Evolutionary conservation across 768 basidiomycete species (phyloP), one percentile per base, ranked within the genome.

Genomic region (Serpula lacrymans): DNA sequence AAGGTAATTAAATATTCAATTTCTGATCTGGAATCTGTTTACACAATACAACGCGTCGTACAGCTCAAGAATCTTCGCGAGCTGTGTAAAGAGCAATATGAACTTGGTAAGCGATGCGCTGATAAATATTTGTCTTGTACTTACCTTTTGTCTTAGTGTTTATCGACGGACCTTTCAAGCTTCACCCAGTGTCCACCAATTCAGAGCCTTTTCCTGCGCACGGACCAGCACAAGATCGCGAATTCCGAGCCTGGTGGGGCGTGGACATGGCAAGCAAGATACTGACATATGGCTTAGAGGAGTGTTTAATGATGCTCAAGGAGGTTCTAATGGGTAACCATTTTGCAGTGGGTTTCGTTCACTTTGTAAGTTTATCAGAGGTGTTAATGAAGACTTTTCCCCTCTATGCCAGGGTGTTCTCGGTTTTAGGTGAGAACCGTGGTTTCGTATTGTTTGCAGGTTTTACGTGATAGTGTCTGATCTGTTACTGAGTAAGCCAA

Each of bases 121-220:
- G 3, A 13, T n/a, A n/a, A n/a, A 32, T 24, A 7, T 14, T 9
- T 22, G 29, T 13, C 32, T 21, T 23, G 41, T 14, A 39, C 26
- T 22, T 13, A 32, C 21, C 42, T n/a, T n/a, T n/a, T n/a, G n/a
- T n/a, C n/a, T 2, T 47, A 89, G 88, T 89, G 3, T 88, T 88
- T 55, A 52, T 86, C 25, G 83, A 89, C 47, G 88, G 72, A 0
- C 86, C 86, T 1, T 70, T 77, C 34, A 64, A 85, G 28, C 67
- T 91, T 8, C 68, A 75, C 22, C 85, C 85, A 1, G 79, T 67
- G n/a, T n/a, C n/a, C n/a, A n/a, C n/a, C n/a, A n/a, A n/a, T n/a
- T n/a, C n/a, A n/a, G n/a, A n/a, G n/a, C n/a, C n/a, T n/a, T n/a
- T n/a, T n/a, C n/a, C n/a, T n/a, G n/a, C n/a, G n/a, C n/a, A n/a